Conservation (phyloP, 257 asterid species). For the Linaria vulgaris region DNA sequence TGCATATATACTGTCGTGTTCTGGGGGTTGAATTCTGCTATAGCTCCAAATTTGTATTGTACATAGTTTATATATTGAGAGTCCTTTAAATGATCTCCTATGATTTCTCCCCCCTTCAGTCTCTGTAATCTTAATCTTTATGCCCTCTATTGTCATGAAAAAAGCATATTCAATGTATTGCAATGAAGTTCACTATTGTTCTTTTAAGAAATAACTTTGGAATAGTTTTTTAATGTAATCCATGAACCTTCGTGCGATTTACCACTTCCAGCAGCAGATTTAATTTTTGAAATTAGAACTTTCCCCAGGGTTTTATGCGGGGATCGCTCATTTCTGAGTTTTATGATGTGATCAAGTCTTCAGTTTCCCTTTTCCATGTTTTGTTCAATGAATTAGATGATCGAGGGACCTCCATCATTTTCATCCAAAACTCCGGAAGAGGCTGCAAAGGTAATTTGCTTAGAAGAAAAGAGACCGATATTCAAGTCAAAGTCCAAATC, state of each 20-base stretch:
- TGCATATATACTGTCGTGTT: not conserved
- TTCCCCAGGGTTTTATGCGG: not conserved
- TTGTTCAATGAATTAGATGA: conserved; percentile 50
- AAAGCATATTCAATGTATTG: not conserved
- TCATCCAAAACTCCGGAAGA: conserved; percentile 79
- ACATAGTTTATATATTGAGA: not conserved
- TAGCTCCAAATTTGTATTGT: not conserved
- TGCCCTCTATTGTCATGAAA: not conserved
- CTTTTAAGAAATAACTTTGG: not conserved
- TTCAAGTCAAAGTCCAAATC: conserved; percentile 79
- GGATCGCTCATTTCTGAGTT: not conserved
- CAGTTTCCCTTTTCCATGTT: conserved; percentile 2
- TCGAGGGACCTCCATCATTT: conserved; percentile 80
- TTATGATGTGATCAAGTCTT: not conserved
- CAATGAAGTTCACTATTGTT: not conserved
- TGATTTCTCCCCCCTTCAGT: not conserved
- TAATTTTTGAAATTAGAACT: not conserved
- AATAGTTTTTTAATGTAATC: not conserved
- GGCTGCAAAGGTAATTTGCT: conserved; percentile 56
- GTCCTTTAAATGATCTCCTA: too few species aligned
- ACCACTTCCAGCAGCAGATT: not conserved
- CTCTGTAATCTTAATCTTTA: too few species aligned
- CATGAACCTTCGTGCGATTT: not conserved
- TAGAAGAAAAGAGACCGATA: conserved; percentile 75
- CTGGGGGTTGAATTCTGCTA: not conserved